Percentiles rank a stretch among this genome's conserved stretches.
phyloP scores from a whole-genome alignment of 257 asterid species.

The Nicotiana sylvestris region DNA sequence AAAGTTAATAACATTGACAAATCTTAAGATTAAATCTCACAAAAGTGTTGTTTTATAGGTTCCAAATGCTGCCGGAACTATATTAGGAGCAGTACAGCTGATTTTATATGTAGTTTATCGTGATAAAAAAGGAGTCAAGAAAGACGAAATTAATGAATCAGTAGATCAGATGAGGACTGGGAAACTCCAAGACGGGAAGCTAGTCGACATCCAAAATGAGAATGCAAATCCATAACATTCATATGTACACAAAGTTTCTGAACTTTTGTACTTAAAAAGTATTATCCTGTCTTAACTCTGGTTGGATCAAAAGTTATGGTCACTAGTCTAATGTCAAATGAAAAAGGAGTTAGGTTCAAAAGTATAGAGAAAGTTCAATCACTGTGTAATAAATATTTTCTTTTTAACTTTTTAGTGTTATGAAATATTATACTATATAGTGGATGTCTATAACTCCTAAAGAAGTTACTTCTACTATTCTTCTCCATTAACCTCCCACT shows the following conservation, averaged over 20 bases:
- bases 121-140: constrained; percentile 30
- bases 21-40: background rate
- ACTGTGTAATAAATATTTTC: too few relatives aligned
- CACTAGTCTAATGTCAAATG: too few relatives aligned
- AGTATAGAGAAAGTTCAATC: too few relatives aligned
- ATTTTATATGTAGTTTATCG: constrained; percentile 52
- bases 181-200: constrained; percentile 14
- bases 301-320: background rate
- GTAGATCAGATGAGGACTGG: constrained; percentile 34
- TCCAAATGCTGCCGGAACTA: constrained; percentile 65
- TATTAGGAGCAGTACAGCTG: constrained; percentile 62
- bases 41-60: constrained; percentile 34
- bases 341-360: too few relatives aligned
- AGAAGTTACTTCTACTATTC: too few relatives aligned
- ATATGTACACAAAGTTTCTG: background rate
- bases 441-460: too few relatives aligned
- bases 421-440: too few relatives aligned
- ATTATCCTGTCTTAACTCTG: background rate
- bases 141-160: constrained; percentile 18
- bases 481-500: too few relatives aligned
- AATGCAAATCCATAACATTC: background rate
- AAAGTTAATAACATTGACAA: background rate
- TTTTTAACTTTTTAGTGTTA: too few relatives aligned
- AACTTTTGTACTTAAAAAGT: background rate
- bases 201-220: background rate